phyloP scores from a whole-genome alignment of 2,329 filamentous ascomycete species.

The Tolypocladium endophyticum region DNA sequence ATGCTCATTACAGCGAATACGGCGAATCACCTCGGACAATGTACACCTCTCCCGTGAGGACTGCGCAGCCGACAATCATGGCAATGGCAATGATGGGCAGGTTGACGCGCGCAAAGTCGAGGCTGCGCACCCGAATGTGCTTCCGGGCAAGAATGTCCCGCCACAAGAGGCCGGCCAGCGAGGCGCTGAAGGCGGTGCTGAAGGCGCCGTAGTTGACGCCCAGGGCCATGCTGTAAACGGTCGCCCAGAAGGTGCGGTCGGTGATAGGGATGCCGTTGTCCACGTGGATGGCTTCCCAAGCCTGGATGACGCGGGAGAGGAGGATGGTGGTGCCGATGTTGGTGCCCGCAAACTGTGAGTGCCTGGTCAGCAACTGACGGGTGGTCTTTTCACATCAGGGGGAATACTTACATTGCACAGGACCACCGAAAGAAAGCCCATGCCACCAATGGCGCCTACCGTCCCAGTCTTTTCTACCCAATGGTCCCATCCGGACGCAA shows the following conservation, averaged over 20 bases:
- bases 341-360: constrained; percentile 58
- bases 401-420: constrained; percentile 55
- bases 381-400: background rate
- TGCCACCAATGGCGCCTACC: constrained; percentile 57
- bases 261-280: constrained; percentile 37
- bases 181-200: constrained; percentile 61
- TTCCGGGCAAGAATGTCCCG: constrained; percentile 59
- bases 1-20: background rate
- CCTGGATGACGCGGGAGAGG: constrained; percentile 58
- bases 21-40: constrained; percentile 19
- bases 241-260: constrained; percentile 61
- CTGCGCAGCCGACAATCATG: constrained; percentile 53
- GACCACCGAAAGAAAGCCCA: constrained; percentile 62
- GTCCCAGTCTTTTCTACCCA: constrained; percentile 63
- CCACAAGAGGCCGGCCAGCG: constrained; percentile 62
- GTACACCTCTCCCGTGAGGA: constrained; percentile 55
- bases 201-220: constrained; percentile 69
- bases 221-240: constrained; percentile 64
- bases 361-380: background rate
- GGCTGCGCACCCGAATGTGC: constrained; percentile 50
- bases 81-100: constrained; percentile 59
- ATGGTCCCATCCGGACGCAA: constrained; percentile 63
- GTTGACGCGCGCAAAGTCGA: constrained; percentile 60
- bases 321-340: constrained; percentile 71
- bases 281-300: constrained; percentile 52